A percentile compares a stretch with the other conserved stretches of the same genome.
phyloP scores from a whole-genome alignment of 495 filamentous ascomycete genomes.

The Elasticomyces elasticus region DNA sequence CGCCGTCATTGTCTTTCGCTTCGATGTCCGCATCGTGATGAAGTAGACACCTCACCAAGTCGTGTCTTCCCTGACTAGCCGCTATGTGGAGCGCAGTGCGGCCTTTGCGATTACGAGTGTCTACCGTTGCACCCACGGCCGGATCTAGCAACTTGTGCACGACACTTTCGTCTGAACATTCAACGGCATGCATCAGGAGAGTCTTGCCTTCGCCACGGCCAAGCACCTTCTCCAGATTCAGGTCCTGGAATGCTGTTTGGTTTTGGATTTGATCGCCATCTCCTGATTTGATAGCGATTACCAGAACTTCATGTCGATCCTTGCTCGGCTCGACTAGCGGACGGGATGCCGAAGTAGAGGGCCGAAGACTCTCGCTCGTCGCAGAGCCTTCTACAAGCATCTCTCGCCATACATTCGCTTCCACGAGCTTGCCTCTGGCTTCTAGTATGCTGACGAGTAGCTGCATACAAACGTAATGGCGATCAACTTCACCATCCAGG shows the following conservation, averaged over 20 bases:
- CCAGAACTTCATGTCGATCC: not conserved
- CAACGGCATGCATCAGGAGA: conserved; percentile 7
- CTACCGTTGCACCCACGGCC: conserved; percentile 5
- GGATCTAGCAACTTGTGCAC: conserved; percentile 10
- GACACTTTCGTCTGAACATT: not conserved
- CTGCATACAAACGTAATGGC: not conserved
- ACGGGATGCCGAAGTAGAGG: not conserved
- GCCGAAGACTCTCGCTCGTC: not conserved
- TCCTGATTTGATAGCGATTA: conserved; percentile 3
- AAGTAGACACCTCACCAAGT: conserved; percentile 6
- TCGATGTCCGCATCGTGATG: conserved; percentile 9
- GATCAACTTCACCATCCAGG: not conserved
- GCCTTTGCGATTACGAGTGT: not conserved
- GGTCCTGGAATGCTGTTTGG: not conserved
- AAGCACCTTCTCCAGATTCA: conserved; percentile 4
- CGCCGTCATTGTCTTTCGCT: conserved; percentile 5
- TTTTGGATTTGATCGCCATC: conserved; percentile 2
- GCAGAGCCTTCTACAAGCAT: not conserved
- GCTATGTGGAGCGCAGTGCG: conserved; percentile 9
- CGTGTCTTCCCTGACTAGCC: not conserved
- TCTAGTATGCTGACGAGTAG: not conserved
- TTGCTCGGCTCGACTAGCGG: not conserved
- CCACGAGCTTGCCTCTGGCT: conserved; percentile 1
- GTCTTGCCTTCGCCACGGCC: conserved; percentile 7
- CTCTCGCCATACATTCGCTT: conserved; percentile 1